Evolutionary conservation across 2,329 filamentous ascomycete genomes (phyloP), one percentile per base, ranked within the genome.

Genomic region (Colletotrichum spaethianum): DNA sequence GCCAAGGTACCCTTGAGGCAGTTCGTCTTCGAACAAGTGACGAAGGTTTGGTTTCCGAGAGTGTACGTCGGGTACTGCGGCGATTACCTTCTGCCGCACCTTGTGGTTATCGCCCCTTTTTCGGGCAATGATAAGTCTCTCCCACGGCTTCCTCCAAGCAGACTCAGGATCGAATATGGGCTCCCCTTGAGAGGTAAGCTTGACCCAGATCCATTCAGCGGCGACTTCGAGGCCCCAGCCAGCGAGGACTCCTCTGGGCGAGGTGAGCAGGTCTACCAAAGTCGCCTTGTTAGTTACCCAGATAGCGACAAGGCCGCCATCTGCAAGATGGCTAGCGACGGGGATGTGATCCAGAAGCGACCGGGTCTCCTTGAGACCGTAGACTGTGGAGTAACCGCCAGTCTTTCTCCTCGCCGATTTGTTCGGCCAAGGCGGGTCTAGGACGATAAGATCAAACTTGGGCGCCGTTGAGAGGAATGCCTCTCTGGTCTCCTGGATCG

Each of bases 381-480:
- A 77, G 6, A 86, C 85, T 7, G 86, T 89, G 2, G 77, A 74
- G 79, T 91, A 89, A 75, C 86, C 76, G 77, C 83, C 81, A 61
- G 77, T 85, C 76, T 89, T 91, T 48, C 92, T 86, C 75, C 88
- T 88, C 18, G 90, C 93, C 7, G 93, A 95, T 56, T 91, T 88
- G 78, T 94, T 96, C 0, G 93, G 93, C 93, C 94, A 96, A 1
- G 94, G 93, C 3, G 94, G 94, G 78, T 96, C 93, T 26, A 95
- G 83, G 9, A 95, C 79, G 46, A 95, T 85, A 55, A 95, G 83
- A 74, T 93, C 84, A 79, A 96, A 95, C 8, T 79, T 76, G 26
- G 87, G 86, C 2, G 87, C 84, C 3, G 77, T 78, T 18, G 80
- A 75, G 1, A 84, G 74, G 74, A 91, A 87, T 0, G 74, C 73